These are phyloP conservation scores for Solanum boliviense DNA, from an alignment of 257 asterid genomes.

Conservation along the genomic window DNA sequence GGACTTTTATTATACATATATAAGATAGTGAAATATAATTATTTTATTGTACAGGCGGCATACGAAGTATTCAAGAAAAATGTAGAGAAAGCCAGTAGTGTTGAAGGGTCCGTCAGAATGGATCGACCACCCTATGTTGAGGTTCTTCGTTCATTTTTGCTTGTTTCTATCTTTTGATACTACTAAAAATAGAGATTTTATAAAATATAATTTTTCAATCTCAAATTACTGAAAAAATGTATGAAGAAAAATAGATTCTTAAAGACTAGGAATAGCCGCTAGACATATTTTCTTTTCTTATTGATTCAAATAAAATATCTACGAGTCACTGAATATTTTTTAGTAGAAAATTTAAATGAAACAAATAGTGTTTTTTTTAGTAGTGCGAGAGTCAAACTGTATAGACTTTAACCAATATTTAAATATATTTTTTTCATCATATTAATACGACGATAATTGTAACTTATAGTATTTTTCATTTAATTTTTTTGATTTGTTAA, in stretches of 20 bases:
- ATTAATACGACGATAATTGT: neutral
- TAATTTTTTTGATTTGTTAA: too few species aligned
- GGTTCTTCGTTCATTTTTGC: constrained; percentile 14
- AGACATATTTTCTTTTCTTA: too few species aligned
- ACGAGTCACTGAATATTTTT: too few species aligned
- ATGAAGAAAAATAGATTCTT: accelerated
- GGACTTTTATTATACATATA: neutral
- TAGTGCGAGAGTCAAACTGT: neutral
- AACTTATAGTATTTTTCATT: too few species aligned
- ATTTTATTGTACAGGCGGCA: constrained; percentile 26
- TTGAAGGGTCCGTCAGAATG: constrained; percentile 37
- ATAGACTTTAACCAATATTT: neutral
- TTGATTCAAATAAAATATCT: too few species aligned
- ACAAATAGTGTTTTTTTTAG: too few species aligned
- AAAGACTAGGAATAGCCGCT: accelerated
- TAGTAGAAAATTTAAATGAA: too few species aligned
- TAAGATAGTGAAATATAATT: neutral
- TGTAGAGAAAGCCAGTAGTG: constrained; percentile 52
- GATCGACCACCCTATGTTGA: constrained; percentile 59
- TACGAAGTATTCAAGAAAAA: constrained; percentile 57
- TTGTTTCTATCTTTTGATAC: too few species aligned
- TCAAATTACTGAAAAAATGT: too few species aligned
- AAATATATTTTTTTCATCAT: too few species aligned
- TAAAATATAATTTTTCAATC: accelerated
- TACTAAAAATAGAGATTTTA: accelerated